A percentile compares a stretch with the other conserved stretches of the same genome.
These are phyloP conservation scores for Arabidopsis arenosa DNA, from an alignment of 345 rosid genomes.

Conservation along the genomic window DNA sequence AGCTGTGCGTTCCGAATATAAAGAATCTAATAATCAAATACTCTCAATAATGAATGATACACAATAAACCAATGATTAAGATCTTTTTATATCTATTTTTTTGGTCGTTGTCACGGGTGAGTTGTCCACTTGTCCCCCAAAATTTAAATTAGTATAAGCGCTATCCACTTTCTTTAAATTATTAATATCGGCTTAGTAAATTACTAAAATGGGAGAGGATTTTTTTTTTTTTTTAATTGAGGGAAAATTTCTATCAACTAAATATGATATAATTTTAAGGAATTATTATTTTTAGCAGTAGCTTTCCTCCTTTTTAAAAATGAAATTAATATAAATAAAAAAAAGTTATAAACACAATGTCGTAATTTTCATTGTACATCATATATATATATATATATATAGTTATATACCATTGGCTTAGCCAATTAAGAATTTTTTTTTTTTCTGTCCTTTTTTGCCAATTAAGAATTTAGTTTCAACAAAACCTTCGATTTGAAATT, in stretches of 20 bases:
- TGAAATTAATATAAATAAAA: background rate
- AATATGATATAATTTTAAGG: background rate
- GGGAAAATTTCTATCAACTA: background rate
- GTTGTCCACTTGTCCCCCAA: conserved; percentile 45
- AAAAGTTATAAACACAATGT: background rate
- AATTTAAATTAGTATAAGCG: conserved; percentile 15
- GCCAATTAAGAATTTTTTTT: too few relatives aligned
- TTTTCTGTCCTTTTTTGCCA: too few relatives aligned
- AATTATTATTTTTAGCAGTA: background rate
- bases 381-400: too few relatives aligned
- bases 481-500: background rate
- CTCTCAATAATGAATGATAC: conserved; percentile 27
- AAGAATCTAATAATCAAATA: background rate
- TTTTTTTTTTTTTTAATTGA: background rate
- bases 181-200: conserved; percentile 9
- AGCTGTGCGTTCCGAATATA: conserved; percentile 32
- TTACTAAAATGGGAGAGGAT: background rate
- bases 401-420: conserved; percentile 3
- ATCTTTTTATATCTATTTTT: conserved; percentile 30
- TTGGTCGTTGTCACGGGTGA: conserved; percentile 41
- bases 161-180: conserved; percentile 29
- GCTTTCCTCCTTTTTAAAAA: conserved; percentile 2
- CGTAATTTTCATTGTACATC: conserved; percentile 20
- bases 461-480: background rate
- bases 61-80: conserved; percentile 40